These are phyloP conservation scores for Coccomyxa sp. DNA, from an alignment of 139 green algal species.

Conservation along the genomic window DNA sequence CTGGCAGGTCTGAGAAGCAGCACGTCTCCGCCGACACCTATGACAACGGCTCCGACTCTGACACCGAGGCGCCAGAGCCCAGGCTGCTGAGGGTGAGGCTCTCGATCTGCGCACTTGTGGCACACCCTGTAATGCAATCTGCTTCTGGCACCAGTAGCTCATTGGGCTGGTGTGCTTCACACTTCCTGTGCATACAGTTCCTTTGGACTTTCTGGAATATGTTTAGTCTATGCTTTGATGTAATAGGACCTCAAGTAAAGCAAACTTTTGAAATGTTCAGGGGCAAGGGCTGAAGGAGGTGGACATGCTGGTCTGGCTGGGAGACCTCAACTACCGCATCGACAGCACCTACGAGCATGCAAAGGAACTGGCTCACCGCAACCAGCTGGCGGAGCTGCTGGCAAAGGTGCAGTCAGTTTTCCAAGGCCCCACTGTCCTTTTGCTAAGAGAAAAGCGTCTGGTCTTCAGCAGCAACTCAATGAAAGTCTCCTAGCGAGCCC, in stretches of 20 bases:
- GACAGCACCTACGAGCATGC: constrained; percentile 48
- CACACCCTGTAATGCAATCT: too few relatives aligned
- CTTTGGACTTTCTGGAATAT: too few relatives aligned
- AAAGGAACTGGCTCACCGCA: background rate
- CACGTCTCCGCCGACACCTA: background rate
- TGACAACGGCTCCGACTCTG: background rate
- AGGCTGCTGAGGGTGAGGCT: constrained; percentile 4
- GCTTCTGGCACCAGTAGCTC: too few relatives aligned
- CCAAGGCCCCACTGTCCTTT: background rate
- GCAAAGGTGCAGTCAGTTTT: background rate
- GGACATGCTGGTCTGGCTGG: constrained; percentile 75
- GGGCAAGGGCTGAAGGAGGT: constrained; percentile 46
- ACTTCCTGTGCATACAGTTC: too few relatives aligned
- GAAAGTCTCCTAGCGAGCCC: too few relatives aligned
- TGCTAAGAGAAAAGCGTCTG: background rate
- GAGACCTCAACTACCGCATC: constrained; percentile 93
- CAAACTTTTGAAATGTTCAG: constrained; percentile 1
- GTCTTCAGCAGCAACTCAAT: too few relatives aligned
- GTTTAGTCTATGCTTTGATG: too few relatives aligned
- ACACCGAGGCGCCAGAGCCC: constrained; percentile 2
- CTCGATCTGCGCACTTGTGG: background rate
- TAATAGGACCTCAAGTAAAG: too few relatives aligned
- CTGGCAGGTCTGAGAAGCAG: background rate
- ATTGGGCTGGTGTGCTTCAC: too few relatives aligned
- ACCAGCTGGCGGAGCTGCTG: constrained; percentile 27